Evolutionary conservation across 2,329 filamentous ascomycete species (phyloP).

Genomic region (Fusarium sulawesiense): DNA sequence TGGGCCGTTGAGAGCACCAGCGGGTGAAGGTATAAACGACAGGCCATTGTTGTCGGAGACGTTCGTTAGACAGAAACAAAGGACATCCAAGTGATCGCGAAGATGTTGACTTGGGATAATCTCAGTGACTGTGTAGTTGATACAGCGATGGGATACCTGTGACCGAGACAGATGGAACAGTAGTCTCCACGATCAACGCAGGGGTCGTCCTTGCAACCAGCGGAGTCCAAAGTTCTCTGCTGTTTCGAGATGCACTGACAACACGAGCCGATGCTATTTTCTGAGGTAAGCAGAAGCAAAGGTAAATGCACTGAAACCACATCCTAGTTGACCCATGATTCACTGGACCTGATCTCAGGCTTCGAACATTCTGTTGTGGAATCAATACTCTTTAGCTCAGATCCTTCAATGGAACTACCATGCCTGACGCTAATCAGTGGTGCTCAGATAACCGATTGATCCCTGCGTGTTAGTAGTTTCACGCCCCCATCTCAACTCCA

Average conservation of each 20-base stretch:
- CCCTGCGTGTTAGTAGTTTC: neutral
- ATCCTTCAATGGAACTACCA: conserved; percentile 14
- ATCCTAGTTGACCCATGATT: neutral
- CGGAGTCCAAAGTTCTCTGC: neutral
- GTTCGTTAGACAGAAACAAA: neutral
- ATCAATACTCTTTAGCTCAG: neutral
- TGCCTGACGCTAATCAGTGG: neutral
- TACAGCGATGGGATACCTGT: neutral
- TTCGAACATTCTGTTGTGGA: neutral
- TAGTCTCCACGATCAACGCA: neutral
- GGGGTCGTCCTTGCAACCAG: neutral
- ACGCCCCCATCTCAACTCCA: conserved; percentile 1
- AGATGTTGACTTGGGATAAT: neutral
- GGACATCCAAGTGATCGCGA: neutral
- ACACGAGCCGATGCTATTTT: neutral
- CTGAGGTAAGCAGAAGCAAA: conserved; percentile 15
- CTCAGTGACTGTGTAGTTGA: neutral
- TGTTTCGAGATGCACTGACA: neutral
- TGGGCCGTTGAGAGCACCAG: conserved; percentile 32
- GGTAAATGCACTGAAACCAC: neutral
- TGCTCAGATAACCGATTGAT: conserved; percentile 8
- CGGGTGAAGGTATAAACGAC: conserved; percentile 31
- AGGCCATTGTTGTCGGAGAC: conserved; percentile 28
- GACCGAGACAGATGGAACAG: neutral
- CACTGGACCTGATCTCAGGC: neutral